Base-by-base conservation (phyloP, 2,329 filamentous ascomycete species). In the Neodidymelliopsis sp. region DNA sequence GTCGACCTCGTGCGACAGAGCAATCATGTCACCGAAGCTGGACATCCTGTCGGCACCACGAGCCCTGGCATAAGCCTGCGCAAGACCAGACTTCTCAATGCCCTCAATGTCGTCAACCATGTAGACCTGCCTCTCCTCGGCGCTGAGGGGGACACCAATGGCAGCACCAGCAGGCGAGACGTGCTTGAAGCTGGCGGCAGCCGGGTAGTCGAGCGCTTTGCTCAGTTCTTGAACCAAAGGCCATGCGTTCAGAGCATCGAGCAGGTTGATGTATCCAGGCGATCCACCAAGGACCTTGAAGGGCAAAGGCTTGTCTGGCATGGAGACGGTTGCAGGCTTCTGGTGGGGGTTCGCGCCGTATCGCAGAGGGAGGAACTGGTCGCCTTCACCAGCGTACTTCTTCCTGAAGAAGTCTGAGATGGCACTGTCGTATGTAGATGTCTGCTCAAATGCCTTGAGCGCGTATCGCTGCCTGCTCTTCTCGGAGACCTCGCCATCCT, bases 271-370 rank as follows among this genome's bases (percentile, higher is more conserved):
- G 76, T 97, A 99, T 43, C 94, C 94, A 6, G 94, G 94, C 7
- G 91, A 84, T 42, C 94, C 94, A 62, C 87, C 81, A 9, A 97
- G 85, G 20, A 95, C 91, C 79, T 93, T 96, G 84, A 97, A 97
- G n/a, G 94, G 94, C 43, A 99, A 80, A 60, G 85, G 80, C 54
- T 83, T 85, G 49, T 88, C 81, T 60, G 82, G 82, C 61, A 88
- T 84, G 73, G 85, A 97, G 41, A 93, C 92, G 15, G 91, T 85
- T 23, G 94, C 94, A 33, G 93, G 92, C 82, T 97, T 97, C 79
- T 99, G 94, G 78, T 99, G 94, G 23, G 94, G 94, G 80, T 99
- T 99, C 67, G 91, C 90, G 54, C 94, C 94, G 74, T 99, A 99
- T 65, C 94, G 88, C 57, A 99, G 87, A 51, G 90, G 80, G 53